phyloP scores from a whole-genome alignment of 2,329 filamentous ascomycete species.

The Pestalotiopsis sp. region DNA sequence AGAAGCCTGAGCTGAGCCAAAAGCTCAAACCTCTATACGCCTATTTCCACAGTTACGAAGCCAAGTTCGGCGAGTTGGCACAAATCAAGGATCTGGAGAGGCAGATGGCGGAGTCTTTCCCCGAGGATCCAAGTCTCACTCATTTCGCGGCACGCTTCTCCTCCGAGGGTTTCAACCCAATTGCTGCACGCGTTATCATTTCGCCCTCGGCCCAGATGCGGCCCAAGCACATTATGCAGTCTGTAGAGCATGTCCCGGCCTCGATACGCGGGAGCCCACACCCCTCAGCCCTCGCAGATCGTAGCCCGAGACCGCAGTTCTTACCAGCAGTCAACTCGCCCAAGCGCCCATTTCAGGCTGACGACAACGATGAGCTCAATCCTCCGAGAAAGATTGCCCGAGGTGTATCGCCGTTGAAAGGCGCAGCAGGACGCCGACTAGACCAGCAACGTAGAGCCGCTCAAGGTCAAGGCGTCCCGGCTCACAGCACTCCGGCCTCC shows the following conservation, averaged over 20 bases:
- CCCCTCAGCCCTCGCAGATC: conserved; percentile 32
- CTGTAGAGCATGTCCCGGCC: conserved; percentile 51
- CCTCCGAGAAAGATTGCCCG: conserved; percentile 85
- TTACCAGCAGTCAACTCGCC: conserved; percentile 54
- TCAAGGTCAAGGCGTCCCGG: conserved; percentile 48
- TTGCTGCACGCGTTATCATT: conserved; percentile 78
- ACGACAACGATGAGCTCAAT: conserved; percentile 74
- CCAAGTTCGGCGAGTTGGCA: conserved; percentile 87
- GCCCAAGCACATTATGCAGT: conserved; percentile 59
- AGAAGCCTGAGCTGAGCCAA: conserved; percentile 72
- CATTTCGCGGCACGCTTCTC: conserved; percentile 80
- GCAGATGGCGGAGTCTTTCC: conserved; percentile 92
- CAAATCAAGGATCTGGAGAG: conserved; percentile 91
- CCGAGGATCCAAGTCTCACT: conserved; percentile 76
- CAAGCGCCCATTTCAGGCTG: conserved; percentile 63
- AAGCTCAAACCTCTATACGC: conserved; percentile 85
- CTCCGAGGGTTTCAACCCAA: conserved; percentile 76
- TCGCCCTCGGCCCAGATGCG: conserved; percentile 79
- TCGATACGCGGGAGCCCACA: conserved; percentile 50
- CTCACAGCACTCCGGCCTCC: conserved; percentile 54
- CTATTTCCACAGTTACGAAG: conserved; percentile 95
- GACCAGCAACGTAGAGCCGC: conserved; percentile 72
- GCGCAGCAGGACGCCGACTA: conserved; percentile 81
- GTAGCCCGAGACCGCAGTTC: conserved; percentile 52
- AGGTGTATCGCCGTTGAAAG: conserved; percentile 91